These are phyloP conservation scores for Marasmius fiardii DNA, from an alignment of 1,284 basidiomycete genomes.

Conservation along the genomic window DNA sequence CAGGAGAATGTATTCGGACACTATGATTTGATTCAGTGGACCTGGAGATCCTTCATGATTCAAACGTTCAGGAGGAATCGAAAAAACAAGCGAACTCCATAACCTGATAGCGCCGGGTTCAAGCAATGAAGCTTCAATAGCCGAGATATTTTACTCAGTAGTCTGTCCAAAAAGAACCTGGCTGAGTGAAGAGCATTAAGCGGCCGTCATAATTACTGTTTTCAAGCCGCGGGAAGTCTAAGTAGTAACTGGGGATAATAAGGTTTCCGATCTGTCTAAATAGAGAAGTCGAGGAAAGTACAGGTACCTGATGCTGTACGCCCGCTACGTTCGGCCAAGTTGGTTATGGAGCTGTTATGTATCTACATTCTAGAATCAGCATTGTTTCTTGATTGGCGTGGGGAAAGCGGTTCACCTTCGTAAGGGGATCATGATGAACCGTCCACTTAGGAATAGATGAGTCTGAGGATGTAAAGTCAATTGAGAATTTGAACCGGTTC, in stretches of 20 bases:
- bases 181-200: not conserved
- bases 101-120: no score
- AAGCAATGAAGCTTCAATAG: no score
- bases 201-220: not conserved
- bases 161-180: no score
- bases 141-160: no score
- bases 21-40: no score
- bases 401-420: no score
- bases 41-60: no score
- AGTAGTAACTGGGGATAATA: slow-evolving; percentile 1
- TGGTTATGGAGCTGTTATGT: not conserved
- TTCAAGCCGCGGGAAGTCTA: not conserved
- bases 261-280: not conserved
- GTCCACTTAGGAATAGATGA: not conserved
- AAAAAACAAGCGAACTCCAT: no score
- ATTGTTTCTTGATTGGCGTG: not conserved
- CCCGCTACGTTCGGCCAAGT: not conserved
- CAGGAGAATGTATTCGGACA: no score
- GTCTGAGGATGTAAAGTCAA: not conserved
- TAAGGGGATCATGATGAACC: not conserved
- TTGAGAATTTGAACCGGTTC: not conserved
- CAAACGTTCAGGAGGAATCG: no score
- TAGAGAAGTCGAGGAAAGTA: not conserved
- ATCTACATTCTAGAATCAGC: not conserved
- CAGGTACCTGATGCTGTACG: not conserved